Evolutionary conservation across 768 basidiomycete species (phyloP).

Genomic region (Boletus rufocinnamomeus): DNA sequence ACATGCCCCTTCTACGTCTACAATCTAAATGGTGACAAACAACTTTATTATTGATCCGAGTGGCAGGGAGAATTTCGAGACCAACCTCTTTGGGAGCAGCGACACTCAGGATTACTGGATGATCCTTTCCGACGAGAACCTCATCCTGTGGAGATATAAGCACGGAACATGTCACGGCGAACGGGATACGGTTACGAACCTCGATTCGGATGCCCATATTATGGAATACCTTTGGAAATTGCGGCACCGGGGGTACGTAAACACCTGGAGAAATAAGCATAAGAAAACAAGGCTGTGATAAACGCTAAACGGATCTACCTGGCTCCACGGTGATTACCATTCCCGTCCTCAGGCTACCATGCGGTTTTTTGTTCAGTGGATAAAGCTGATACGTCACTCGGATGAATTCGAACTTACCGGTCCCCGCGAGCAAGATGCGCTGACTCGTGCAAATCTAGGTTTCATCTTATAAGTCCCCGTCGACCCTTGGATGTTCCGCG

Average conservation of each 20-base stretch:
- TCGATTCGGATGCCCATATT: slow-evolving; percentile 93
- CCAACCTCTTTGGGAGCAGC: slow-evolving; percentile 84
- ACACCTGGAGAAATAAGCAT: slow-evolving; percentile 50
- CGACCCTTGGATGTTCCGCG: slow-evolving; percentile 4
- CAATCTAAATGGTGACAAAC: slow-evolving; percentile 44
- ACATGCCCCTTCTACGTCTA: slow-evolving; percentile 79
- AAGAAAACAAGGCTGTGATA: not conserved
- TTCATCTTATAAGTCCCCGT: slow-evolving; percentile 18
- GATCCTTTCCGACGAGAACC: slow-evolving; percentile 62
- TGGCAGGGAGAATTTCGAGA: not conserved
- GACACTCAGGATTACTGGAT: slow-evolving; percentile 65
- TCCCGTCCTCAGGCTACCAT: slow-evolving; percentile 65
- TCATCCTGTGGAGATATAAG: slow-evolving; percentile 53
- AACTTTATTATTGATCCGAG: slow-evolving; percentile 8
- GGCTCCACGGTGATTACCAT: slow-evolving; percentile 96
- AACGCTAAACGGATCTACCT: slow-evolving; percentile 42
- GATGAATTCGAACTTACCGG: slow-evolving; percentile 41
- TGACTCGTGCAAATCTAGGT: slow-evolving; percentile 86
- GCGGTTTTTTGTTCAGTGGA: slow-evolving; percentile 9
- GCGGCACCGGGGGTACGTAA: slow-evolving; percentile 79
- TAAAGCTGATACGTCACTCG: not conserved
- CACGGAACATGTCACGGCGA: slow-evolving; percentile 1
- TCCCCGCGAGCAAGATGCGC: slow-evolving; percentile 55
- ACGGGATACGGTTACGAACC: slow-evolving; percentile 38
- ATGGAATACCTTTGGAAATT: slow-evolving; percentile 87